Evolutionary conservation across 2,329 filamentous ascomycete species (phyloP).

Genomic region (Claviceps sorghi): DNA sequence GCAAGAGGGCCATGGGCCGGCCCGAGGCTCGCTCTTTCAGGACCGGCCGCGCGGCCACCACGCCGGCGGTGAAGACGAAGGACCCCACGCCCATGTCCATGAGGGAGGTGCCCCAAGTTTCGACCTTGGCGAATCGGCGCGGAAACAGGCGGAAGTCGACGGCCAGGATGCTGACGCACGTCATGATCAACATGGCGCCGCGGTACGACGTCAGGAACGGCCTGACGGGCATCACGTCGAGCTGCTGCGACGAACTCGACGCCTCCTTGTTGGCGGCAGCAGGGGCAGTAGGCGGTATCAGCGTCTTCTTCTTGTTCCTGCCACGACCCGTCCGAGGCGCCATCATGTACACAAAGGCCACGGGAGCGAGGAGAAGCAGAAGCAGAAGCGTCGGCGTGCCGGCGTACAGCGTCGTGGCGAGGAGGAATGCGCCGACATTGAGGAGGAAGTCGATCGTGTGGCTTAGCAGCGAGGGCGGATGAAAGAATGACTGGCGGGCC

Average conservation of each 20-base stretch:
- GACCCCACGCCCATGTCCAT: constrained; percentile 97
- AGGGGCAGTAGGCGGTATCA: not conserved
- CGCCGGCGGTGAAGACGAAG: constrained; percentile 86
- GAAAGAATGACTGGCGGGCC: constrained; percentile 70
- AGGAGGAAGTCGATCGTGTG: constrained; percentile 73
- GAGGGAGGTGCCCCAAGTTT: constrained; percentile 98
- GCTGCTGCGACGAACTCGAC: constrained; percentile 5
- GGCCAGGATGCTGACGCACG: constrained; percentile 83
- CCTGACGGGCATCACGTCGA: constrained; percentile 54
- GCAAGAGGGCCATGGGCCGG: constrained; percentile 31
- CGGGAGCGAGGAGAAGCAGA: constrained; percentile 58
- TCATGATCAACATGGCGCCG: constrained; percentile 80
- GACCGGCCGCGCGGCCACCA: constrained; percentile 74
- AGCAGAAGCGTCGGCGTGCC: constrained; percentile 59
- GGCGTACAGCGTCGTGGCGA: constrained; percentile 77
- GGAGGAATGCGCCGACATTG: constrained; percentile 67
- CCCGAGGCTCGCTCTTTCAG: constrained; percentile 52
- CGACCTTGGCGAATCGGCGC: constrained; percentile 88
- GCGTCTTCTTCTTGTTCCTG: not conserved
- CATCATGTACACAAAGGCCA: constrained; percentile 44
- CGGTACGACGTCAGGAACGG: constrained; percentile 89
- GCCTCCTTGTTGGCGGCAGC: not conserved
- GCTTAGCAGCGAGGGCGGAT: constrained; percentile 51
- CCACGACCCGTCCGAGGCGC: constrained; percentile 28
- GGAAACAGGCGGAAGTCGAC: constrained; percentile 93